These are phyloP conservation scores for Exophiala sp. DNA, from an alignment of 2,329 filamentous ascomycete species.

Conservation along the genomic window DNA sequence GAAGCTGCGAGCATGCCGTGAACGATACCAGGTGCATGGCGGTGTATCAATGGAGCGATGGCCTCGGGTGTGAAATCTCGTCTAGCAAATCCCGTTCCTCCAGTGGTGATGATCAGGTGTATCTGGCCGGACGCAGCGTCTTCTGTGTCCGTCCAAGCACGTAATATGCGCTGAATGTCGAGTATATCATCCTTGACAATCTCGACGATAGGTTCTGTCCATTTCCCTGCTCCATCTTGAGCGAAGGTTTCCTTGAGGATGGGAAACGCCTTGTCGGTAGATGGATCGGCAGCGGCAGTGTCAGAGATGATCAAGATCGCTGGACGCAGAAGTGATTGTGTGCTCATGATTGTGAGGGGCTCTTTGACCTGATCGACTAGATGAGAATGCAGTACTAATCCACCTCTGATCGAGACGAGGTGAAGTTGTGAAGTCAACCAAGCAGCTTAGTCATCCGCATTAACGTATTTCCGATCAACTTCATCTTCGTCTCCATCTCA, in stretches of 20 bases:
- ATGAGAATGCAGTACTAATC: neutral
- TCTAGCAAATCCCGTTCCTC: conserved; percentile 86
- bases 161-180: conserved; percentile 72
- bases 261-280: conserved; percentile 69
- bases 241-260: conserved; percentile 67
- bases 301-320: conserved; percentile 87
- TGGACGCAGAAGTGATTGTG: conserved; percentile 55
- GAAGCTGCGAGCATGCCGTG: conserved; percentile 91
- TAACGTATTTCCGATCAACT: too few relatives aligned
- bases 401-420: neutral
- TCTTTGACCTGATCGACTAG: too few relatives aligned
- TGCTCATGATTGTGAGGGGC: conserved; percentile 1
- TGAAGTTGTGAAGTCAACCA: neutral
- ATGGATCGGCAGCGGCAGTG: conserved; percentile 75
- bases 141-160: conserved; percentile 66
- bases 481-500: too few relatives aligned
- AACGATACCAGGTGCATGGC: conserved; percentile 82
- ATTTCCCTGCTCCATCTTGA: conserved; percentile 64
- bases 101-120: conserved; percentile 82
- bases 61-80: conserved; percentile 90
- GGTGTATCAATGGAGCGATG: conserved; percentile 73
- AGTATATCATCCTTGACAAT: conserved; percentile 76
- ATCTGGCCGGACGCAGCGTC: conserved; percentile 33
- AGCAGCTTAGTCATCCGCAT: neutral
- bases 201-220: conserved; percentile 64